A percentile compares a stretch with the other conserved stretches of the same genome.
Conservation (phyloP, 345 rosid genomes). For the Populus simonii region DNA sequence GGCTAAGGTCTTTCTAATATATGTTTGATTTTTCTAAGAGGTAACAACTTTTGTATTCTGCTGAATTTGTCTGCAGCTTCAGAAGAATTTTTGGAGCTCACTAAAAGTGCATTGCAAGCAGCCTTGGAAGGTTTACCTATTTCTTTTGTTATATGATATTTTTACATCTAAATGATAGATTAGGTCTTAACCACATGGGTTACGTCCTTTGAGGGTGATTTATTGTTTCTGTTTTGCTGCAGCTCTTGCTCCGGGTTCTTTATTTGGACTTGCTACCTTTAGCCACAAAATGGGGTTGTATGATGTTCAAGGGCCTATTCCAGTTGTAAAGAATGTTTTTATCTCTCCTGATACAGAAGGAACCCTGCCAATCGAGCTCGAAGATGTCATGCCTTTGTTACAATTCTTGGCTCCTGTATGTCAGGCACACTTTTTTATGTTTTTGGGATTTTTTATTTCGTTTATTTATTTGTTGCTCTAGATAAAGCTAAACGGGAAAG, state of each 20-base stretch:
- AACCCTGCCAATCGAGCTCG: conserved; percentile 65
- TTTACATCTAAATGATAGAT: conserved; percentile 9
- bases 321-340: conserved; percentile 81
- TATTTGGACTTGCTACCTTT: conserved; percentile 90
- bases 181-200: conserved; percentile 5
- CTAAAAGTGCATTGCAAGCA: conserved; percentile 87
- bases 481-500: neutral
- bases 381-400: conserved; percentile 88
- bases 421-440: conserved; percentile 1
- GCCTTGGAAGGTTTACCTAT: conserved; percentile 72
- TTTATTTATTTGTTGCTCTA: neutral
- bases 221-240: conserved; percentile 18
- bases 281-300: conserved; percentile 90
- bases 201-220: conserved; percentile 6
- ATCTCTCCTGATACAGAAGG: conserved; percentile 72
- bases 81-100: conserved; percentile 95
- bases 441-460: neutral
- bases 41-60: neutral
- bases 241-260: conserved; percentile 87
- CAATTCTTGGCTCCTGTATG: conserved; percentile 94
- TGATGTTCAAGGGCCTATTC: conserved; percentile 96
- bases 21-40: neutral
- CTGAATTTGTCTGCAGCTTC: conserved; percentile 56
- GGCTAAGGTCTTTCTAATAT: neutral
- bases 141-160: neutral